Evolutionary conservation across 106 monocot genomes (phyloP).

Genomic region (Allium sativum): DNA sequence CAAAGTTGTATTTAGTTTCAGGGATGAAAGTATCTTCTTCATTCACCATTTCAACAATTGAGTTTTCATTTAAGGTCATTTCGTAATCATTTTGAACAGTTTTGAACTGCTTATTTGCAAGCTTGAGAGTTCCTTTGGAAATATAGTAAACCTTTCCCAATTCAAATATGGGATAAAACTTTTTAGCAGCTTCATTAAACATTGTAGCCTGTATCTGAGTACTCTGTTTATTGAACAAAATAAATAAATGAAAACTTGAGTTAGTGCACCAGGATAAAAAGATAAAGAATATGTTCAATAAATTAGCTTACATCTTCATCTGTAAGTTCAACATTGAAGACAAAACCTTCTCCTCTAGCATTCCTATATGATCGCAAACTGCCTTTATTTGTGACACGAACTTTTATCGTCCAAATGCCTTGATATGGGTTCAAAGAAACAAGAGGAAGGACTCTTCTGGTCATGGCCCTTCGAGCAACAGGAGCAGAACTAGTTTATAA

Average conservation of each 20-base stretch:
- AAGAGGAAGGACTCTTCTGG: constrained; percentile 83
- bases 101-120: constrained; percentile 87
- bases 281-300: background rate
- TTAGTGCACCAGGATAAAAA: no score
- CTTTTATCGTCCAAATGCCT: constrained; percentile 96
- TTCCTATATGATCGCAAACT: constrained; percentile 76
- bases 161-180: constrained; percentile 79
- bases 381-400: constrained; percentile 79
- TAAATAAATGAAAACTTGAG: no score
- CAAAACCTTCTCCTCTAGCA: constrained; percentile 75
- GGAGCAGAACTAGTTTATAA: constrained; percentile 30
- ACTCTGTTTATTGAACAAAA: constrained; percentile 27
- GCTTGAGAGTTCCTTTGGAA: constrained; percentile 66
- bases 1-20: constrained; percentile 68
- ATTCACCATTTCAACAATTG: constrained; percentile 75
- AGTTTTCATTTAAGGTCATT: constrained; percentile 88
- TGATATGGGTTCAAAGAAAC: constrained; percentile 94
- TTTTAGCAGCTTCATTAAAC: constrained; percentile 95
- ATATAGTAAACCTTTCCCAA: constrained; percentile 89
- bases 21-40: constrained; percentile 56
- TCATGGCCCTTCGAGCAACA: constrained; percentile 75
- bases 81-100: constrained; percentile 97
- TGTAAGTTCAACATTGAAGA: constrained; percentile 87
- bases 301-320: constrained; percentile 81
- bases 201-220: constrained; percentile 92